Base-by-base conservation (phyloP, 345 rosid species). In the Pistacia atlantica region DNA sequence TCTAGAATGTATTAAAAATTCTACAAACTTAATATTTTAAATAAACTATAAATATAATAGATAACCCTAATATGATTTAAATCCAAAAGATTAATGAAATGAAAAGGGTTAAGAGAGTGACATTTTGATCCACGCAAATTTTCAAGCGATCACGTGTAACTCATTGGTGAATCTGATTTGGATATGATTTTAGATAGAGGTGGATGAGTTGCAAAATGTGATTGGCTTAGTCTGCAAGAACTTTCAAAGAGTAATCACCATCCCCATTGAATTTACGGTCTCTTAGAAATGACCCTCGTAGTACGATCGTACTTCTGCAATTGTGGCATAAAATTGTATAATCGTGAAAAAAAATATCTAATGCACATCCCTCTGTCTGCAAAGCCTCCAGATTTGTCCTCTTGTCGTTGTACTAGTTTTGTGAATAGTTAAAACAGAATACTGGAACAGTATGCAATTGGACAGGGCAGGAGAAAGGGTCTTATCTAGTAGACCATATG, bases 181-280 rank as follows among this genome's bases (percentile, higher is more conserved):
- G 74, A 70, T 72, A 62, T 31, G 49, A 68, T 69, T 78, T 57
- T 66, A 78, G 84, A 78, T 80, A 61, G 73, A 73, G 81, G n/a
- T 28, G 33, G 81, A 45, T 78, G 81, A 83, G 35, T 17, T 83
- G 86, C 67, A 81, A 14, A 4, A 3, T 16, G 11, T 33, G 4
- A 83, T 78, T 80, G 84, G 83, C 31, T 67, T 13, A 9, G 22
- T 48, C 16, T 63, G 42, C 13, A 38, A 6, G 33, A 22, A 62
- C 38, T 38, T 25, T 22, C 66, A 2, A 14, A 52, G 16, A 1
- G 8, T 11, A 59, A 74, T 63, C 57, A 62, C 60, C 61, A 58
- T 28, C 22, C 9, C 67, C 45, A 4, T 1, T 51, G 20, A 62
- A 13, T 46, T 49, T 45, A 63, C 70, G 31, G 25, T 22, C 9